Evolutionary conservation across 495 filamentous ascomycete species (phyloP), one percentile per base, ranked within the genome.

Genomic region (Penicillium mononematosum): DNA sequence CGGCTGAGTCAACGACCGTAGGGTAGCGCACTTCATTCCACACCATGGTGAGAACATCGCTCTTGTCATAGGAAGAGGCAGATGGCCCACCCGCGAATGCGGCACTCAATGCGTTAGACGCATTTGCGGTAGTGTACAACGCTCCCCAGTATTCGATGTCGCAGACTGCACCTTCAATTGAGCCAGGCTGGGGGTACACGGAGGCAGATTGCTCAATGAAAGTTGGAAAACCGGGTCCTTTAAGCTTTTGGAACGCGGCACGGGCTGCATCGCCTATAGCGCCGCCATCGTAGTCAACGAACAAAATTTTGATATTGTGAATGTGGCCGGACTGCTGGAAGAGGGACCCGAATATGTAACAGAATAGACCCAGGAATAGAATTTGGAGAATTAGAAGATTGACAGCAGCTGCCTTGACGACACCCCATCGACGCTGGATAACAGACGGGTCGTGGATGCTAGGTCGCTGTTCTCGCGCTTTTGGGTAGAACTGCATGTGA

Each of bases 11-110:
- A 11, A 72, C 58, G n/a, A 73, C 60, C 1, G 74, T 61, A 0
- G 81, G 62, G 56, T 82, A 83, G 1, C 73, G 73, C 4, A 74
- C 78, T 65, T 81, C 73, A 50, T 83, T 81, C 78, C 79, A 83
- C 50, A 81, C 68, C 54, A 73, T 74, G 7, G 66, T 66, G 22
- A 82, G 54, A 8, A 76, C 66, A 50, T 78, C 52, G 32, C 58
- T 62, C 24, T 47, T 45, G 47, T 82, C 71, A 66, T 80, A 81
- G 0, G 56, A 58, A 9, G 70, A 31, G 5, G 74, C 70, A 4
- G 67, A 58, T 0, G 53, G 29, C 7, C 64, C 69, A n/a, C 69
- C 69, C 0, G 56, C 44, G 1, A 82, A 38, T 3, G 76, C 79
- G 3, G 63, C 62, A 20, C 62, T 57, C 7, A 81, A 60, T 12